Base-by-base conservation (phyloP, 1,284 basidiomycete genomes). In the Pyrrhoderma lamaoense region DNA sequence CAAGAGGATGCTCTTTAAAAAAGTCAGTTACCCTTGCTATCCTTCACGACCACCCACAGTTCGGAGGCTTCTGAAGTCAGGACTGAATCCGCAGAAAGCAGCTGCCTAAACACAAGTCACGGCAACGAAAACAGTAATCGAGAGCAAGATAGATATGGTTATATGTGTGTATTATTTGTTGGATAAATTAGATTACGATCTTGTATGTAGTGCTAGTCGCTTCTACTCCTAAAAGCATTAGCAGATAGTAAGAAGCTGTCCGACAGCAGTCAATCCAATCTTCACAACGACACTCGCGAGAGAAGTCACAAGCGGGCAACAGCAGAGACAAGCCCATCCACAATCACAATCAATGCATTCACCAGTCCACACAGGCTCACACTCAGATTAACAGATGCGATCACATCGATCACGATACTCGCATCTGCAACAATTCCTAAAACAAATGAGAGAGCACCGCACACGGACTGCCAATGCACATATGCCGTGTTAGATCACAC, bases 251-350 rank as follows among this genome's bases (percentile, higher is more conserved):
- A 42, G 27, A 23, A 51, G 18, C 8, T 45, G 16, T 2, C 49
- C 49, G 23, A 45, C 49, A 25, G 25, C 31, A 22, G n/a, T 36
- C 9, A 51, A 22, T 2, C 49, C 49, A 9, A 51, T 27, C 2
- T 34, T 13, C 1, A 51, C 42, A 18, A 51, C 3, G 21, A 43
- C 2, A 36, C 35, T 25, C 5, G 14, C 46, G 8, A 51, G 40
- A 42, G 18, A 51, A 8, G 44, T 19, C 14, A 51, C 42, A 37
- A 51, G 49, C 3, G 49, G 49, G 46, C 45, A 38, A 52, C 37
- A 8, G 18, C 47, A 14, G 40, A 13, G 25, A 52, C 34, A 14
- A 52, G 44, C 16, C 50, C 50, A 47, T 31, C 45, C 23, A 52
- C 50, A 42, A 52, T 16, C 22, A 14, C 35, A 25, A 46, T 16